A percentile compares a stretch with the other conserved stretches of the same genome.
Evolutionary conservation across 1,139 yeast genomes (phyloP).

Genomic region (Blastobotrys proliferans): DNA sequence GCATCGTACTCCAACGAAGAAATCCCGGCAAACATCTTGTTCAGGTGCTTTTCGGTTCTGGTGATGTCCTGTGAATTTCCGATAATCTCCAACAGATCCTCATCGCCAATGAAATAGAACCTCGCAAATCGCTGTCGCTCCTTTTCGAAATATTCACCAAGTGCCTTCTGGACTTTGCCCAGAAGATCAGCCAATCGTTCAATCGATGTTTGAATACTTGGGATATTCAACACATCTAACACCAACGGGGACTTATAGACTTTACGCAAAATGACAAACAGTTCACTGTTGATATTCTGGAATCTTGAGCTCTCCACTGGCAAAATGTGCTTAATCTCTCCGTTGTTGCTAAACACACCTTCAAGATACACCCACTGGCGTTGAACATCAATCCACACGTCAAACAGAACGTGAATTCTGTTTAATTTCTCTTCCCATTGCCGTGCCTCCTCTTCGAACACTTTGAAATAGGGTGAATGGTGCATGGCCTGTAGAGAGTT

Average conservation of each 20-base stretch:
- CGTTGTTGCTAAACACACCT: constrained; percentile 63
- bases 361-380: constrained; percentile 84
- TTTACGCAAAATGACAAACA: constrained; percentile 48
- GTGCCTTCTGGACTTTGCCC: constrained; percentile 56
- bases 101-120: constrained; percentile 86
- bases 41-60: constrained; percentile 56
- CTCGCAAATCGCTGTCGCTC: constrained; percentile 79
- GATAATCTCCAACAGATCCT: constrained; percentile 76
- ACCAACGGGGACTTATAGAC: constrained; percentile 50
- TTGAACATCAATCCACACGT: constrained; percentile 80
- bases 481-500: constrained; percentile 66
- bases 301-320: constrained; percentile 73
- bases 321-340: constrained; percentile 57
- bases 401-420: constrained; percentile 50
- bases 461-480: constrained; percentile 57
- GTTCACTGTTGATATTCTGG: constrained; percentile 59
- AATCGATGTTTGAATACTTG: constrained; percentile 48
- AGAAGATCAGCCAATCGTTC: constrained; percentile 55
- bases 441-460: constrained; percentile 57
- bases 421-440: constrained; percentile 57
- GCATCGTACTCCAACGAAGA: constrained; percentile 42
- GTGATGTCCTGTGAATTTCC: constrained; percentile 56
- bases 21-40: constrained; percentile 72
- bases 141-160: constrained; percentile 73
- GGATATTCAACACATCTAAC: constrained; percentile 53